These are phyloP conservation scores for Penicillium flavigenum DNA, from an alignment of 495 filamentous ascomycete genomes.

Conservation along the genomic window DNA sequence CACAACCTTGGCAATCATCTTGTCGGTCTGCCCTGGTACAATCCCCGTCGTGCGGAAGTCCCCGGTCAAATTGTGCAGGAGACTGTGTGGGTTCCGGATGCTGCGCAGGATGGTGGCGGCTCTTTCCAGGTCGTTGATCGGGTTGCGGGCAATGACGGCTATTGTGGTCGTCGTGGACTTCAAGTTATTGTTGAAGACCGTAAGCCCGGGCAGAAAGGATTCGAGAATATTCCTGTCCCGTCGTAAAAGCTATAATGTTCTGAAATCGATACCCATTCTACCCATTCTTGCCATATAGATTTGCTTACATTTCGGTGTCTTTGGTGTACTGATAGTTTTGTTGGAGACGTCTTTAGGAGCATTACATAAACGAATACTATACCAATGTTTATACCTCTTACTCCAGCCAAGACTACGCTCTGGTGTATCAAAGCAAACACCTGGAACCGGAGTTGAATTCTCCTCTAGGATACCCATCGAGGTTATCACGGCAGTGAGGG, in stretches of 20 bases:
- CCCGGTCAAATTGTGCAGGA: slow-evolving; percentile 55
- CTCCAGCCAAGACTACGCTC: no score
- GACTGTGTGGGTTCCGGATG: slow-evolving; percentile 51
- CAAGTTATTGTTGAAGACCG: slow-evolving; percentile 56
- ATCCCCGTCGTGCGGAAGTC: slow-evolving; percentile 56
- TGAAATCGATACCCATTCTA: slow-evolving; percentile 9
- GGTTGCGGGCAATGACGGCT: slow-evolving; percentile 51
- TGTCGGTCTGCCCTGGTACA: slow-evolving; percentile 54
- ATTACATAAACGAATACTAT: not conserved
- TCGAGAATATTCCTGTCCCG: slow-evolving; percentile 46
- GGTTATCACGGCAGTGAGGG: no score
- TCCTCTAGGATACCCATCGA: no score
- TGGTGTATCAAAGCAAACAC: no score
- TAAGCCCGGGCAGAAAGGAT: slow-evolving; percentile 52
- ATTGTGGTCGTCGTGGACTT: slow-evolving; percentile 56
- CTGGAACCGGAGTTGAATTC: no score
- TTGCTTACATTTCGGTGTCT: not conserved
- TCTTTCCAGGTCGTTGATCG: slow-evolving; percentile 46
- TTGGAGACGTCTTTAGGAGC: no score
- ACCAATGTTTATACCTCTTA: not conserved
- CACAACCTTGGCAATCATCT: slow-evolving; percentile 56
- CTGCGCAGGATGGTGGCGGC: slow-evolving; percentile 28
- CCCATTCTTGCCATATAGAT: not conserved
- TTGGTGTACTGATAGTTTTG: not conserved
- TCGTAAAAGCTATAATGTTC: slow-evolving; percentile 9